A percentile compares a stretch with the other conserved stretches of the same genome.
phyloP scores from a whole-genome alignment of 2,329 filamentous ascomycete species.

The Aureobasidium sp. region DNA sequence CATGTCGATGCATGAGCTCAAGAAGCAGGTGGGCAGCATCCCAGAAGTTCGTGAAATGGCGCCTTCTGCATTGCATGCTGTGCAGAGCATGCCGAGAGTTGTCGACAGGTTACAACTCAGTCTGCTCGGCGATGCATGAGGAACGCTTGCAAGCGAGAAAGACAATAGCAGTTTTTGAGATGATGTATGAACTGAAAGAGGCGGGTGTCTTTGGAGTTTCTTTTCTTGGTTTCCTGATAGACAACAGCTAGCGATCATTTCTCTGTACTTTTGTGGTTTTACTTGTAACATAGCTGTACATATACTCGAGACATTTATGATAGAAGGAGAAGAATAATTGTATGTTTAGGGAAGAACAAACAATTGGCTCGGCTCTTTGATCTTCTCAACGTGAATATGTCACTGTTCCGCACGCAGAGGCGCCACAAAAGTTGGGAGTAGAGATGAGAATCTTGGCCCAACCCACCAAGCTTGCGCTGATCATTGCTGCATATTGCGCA shows the following conservation, averaged over 20 bases:
- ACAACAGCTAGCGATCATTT: not conserved
- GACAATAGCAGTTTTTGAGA: not conserved
- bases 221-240: not conserved
- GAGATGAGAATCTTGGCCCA: not conserved
- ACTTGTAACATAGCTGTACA: not conserved
- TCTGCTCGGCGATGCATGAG: not conserved
- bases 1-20: constrained; percentile 23
- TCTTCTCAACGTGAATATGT: not conserved
- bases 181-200: constrained; percentile 2
- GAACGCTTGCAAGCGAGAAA: too few species aligned
- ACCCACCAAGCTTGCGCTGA: constrained; percentile 2
- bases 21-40: constrained; percentile 25
- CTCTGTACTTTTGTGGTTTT: not conserved
- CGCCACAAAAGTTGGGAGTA: not conserved
- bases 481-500: constrained; percentile 2
- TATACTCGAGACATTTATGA: too few species aligned
- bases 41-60: constrained; percentile 29
- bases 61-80: constrained; percentile 35
- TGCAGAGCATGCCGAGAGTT: constrained; percentile 38
- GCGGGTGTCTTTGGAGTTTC: not conserved
- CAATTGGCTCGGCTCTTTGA: not conserved
- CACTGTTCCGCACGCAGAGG: not conserved
- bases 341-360: not conserved
- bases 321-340: too few species aligned
- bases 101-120: constrained; percentile 22